Conservation (phyloP, 108 stramenopile genomes). For the Licmophora abbreviata region DNA sequence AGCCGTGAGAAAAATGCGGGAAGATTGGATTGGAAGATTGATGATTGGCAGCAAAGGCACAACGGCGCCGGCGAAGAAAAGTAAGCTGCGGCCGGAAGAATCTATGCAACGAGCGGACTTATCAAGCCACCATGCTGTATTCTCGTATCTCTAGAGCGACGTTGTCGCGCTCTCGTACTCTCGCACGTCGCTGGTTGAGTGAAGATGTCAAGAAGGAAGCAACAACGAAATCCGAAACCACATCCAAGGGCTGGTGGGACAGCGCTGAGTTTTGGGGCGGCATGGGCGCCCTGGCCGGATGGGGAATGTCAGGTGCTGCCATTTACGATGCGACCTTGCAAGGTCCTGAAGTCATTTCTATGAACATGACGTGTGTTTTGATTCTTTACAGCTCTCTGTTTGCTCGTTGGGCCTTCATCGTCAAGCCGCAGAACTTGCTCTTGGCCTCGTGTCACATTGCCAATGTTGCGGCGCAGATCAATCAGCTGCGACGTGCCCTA, state of each 20-base stretch:
- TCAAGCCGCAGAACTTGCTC: conserved; percentile 71
- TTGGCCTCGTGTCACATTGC: conserved; percentile 63
- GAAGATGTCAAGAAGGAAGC: conserved; percentile 1
- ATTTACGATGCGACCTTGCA: conserved; percentile 75
- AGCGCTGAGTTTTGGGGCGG: conserved; percentile 71
- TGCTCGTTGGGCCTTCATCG: conserved; percentile 75
- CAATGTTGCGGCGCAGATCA: conserved; percentile 73
- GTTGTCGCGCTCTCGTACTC: background rate
- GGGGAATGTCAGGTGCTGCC: conserved; percentile 85
- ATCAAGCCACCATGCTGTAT: too few species aligned
- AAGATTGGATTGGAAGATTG: too few species aligned
- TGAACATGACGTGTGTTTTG: conserved; percentile 85
- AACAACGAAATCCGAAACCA: background rate
- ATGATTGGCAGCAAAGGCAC: too few species aligned
- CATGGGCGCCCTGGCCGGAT: conserved; percentile 73
- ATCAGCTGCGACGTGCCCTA: conserved; percentile 73
- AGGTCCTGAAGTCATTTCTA: conserved; percentile 72
- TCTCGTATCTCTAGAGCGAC: background rate
- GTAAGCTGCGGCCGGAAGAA: too few species aligned
- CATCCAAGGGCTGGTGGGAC: conserved; percentile 27
- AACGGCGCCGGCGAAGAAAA: too few species aligned
- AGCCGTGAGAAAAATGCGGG: too few species aligned
- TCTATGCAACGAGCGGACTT: too few species aligned
- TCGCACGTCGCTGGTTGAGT: background rate
- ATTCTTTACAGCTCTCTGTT: conserved; percentile 78